Evolutionary conservation across 2,329 filamentous ascomycete genomes (phyloP).

Genomic region (Polytolypa hystricis): DNA sequence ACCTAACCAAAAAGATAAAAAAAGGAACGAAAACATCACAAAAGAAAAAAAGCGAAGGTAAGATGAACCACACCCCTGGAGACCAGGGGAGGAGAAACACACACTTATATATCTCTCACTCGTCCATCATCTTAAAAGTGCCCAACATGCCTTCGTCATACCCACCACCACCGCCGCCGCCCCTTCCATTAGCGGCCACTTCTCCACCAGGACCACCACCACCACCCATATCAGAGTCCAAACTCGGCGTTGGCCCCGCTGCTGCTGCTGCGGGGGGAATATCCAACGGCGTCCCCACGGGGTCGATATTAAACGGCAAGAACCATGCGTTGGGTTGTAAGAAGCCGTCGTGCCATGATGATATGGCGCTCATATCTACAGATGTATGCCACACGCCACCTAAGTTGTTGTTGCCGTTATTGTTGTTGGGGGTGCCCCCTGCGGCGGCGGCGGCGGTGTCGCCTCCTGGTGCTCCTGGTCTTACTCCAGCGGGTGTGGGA

Average conservation of each 20-base stretch:
- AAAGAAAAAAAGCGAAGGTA: no score
- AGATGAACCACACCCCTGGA: no score
- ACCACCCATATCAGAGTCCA: not conserved
- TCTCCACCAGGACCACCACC: not conserved
- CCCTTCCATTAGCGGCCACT: no score
- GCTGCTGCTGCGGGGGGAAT: conserved; percentile 2
- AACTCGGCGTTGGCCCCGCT: not conserved
- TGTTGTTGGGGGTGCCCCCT: conserved; percentile 13
- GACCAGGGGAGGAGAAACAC: no score
- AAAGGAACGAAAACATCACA: no score
- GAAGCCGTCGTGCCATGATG: conserved; percentile 24
- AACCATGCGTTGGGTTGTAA: conserved; percentile 63
- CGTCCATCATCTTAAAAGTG: no score
- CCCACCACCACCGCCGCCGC: no score
- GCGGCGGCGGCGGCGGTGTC: conserved; percentile 9
- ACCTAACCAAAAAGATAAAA: no score
- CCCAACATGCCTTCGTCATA: no score
- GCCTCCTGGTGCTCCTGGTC: not conserved
- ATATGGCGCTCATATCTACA: conserved; percentile 22
- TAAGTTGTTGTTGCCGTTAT: no score
- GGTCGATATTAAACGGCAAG: conserved; percentile 84
- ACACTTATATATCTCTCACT: no score
- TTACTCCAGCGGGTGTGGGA: not conserved
- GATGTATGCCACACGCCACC: conserved; percentile 26
- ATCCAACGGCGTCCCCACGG: conserved; percentile 26